Evolutionary conservation across 2,329 filamentous ascomycete species (phyloP).

Genomic region (Microcyclosporella mali): DNA sequence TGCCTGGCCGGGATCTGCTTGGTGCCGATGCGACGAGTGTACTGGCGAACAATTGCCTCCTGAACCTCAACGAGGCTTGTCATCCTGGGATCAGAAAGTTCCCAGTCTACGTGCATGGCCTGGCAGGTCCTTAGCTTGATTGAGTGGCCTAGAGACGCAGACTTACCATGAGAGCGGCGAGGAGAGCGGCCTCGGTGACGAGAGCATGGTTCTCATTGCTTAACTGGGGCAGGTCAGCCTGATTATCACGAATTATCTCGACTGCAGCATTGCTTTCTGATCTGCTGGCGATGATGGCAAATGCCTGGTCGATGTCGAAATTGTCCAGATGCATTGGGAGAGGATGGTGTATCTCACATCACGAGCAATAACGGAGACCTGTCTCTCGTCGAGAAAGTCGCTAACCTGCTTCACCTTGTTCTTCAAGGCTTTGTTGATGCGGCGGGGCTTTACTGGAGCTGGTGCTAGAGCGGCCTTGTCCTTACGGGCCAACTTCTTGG

Average conservation of each 20-base stretch:
- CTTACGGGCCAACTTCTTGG: conserved; percentile 4
- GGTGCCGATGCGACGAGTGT: not conserved
- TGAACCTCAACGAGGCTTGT: conserved; percentile 2
- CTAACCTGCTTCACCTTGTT: conserved; percentile 3
- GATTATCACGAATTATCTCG: too few relatives aligned
- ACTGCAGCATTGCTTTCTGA: too few relatives aligned
- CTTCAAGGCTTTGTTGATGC: conserved; percentile 4
- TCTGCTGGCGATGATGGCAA: too few relatives aligned
- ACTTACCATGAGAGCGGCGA: conserved; percentile 5
- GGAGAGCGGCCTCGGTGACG: conserved; percentile 2
- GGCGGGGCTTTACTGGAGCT: not conserved
- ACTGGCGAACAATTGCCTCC: conserved; percentile 1
- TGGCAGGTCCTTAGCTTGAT: too few relatives aligned
- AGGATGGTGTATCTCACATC: too few relatives aligned
- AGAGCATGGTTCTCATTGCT: conserved; percentile 1
- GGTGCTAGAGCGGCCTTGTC: not conserved
- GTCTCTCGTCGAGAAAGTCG: conserved; percentile 2
- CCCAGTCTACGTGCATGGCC: conserved; percentile 4
- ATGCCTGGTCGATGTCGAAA: too few relatives aligned
- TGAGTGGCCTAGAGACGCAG: too few relatives aligned
- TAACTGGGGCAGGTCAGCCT: too few relatives aligned
- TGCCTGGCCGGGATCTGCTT: conserved; percentile 1
- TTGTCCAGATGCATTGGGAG: too few relatives aligned
- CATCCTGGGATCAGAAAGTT: conserved; percentile 2
- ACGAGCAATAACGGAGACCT: not conserved